These are phyloP conservation scores for Pterocarpus macrocarpus DNA, from an alignment of 306 rosid genomes.

Conservation along the genomic window DNA sequence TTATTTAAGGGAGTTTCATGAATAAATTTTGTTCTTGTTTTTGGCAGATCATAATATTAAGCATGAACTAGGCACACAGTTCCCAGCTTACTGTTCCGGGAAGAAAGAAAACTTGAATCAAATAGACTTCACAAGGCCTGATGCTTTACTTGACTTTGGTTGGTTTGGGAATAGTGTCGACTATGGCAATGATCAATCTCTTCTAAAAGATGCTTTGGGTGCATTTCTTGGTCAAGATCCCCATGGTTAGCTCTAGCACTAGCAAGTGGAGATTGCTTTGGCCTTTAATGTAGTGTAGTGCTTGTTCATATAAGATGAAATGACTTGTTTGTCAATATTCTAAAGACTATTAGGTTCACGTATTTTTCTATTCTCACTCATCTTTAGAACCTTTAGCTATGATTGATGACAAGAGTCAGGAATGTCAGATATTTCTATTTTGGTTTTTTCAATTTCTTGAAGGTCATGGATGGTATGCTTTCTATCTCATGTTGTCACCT, in stretches of 20 bases:
- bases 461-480: no score
- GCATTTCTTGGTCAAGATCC: conserved; percentile 57
- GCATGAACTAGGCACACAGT: conserved; percentile 50
- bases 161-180: conserved; percentile 57
- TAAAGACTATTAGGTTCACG: not conserved
- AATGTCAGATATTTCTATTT: not conserved
- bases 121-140: conserved; percentile 55
- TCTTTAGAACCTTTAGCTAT: no score
- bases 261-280: conserved; percentile 36
- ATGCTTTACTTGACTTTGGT: conserved; percentile 60
- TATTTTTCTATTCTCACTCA: not conserved
- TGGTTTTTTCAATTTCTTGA: not conserved
- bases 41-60: conserved; percentile 54
- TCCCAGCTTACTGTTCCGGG: conserved; percentile 31
- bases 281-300: conserved; percentile 33
- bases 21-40: not conserved
- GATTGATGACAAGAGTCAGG: not conserved
- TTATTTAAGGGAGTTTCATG: not conserved
- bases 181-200: conserved; percentile 41
- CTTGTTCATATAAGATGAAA: conserved; percentile 50
- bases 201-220: conserved; percentile 48
- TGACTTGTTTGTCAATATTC: conserved; percentile 48
- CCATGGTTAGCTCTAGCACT: conserved; percentile 45
- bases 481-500: no score
- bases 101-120: conserved; percentile 10